Conservation (phyloP, 2,329 filamentous ascomycete genomes). For the Nemania abortiva region DNA sequence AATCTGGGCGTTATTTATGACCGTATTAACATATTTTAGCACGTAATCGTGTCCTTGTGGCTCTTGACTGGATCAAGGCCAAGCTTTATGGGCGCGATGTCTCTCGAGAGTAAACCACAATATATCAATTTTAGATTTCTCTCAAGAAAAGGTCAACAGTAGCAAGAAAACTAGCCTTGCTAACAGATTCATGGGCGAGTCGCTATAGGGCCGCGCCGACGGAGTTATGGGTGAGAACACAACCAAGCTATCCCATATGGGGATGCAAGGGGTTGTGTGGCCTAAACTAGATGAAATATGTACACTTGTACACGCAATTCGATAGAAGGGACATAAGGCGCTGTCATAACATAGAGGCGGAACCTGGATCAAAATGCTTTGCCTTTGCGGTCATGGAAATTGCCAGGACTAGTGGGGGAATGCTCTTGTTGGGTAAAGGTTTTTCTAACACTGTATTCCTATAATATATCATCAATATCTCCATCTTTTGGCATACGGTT, state of each 20-base stretch:
- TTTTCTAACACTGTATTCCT: slow-evolving; percentile 27
- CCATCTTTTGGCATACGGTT: not conserved
- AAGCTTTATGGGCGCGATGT: slow-evolving; percentile 97
- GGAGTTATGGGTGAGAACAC: slow-evolving; percentile 14
- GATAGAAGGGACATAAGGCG: slow-evolving; percentile 30
- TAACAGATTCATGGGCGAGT: slow-evolving; percentile 8
- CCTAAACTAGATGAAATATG: slow-evolving; percentile 18
- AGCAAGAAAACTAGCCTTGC: slow-evolving; percentile 12
- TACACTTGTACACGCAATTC: slow-evolving; percentile 27
- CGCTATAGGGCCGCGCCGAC: not conserved
- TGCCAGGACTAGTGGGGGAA: slow-evolving; percentile 10
- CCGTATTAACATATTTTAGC: slow-evolving; percentile 62
- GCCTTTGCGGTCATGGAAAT: slow-evolving; percentile 15
- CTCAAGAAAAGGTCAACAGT: not conserved
- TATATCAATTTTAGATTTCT: not conserved
- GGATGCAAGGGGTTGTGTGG: not conserved
- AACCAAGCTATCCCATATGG: slow-evolving; percentile 6
- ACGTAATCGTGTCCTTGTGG: slow-evolving; percentile 92
- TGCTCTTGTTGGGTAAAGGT: slow-evolving; percentile 4
- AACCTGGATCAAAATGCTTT: slow-evolving; percentile 26
- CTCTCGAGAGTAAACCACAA: slow-evolving; percentile 74
- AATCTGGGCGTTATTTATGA: not conserved
- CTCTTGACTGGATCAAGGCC: slow-evolving; percentile 96
- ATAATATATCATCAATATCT: slow-evolving; percentile 28
- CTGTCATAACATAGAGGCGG: slow-evolving; percentile 31